Percentiles rank a stretch among this genome's conserved stretches.
Evolutionary conservation across 345 rosid species (phyloP).

Genomic region (Citrus maxima): DNA sequence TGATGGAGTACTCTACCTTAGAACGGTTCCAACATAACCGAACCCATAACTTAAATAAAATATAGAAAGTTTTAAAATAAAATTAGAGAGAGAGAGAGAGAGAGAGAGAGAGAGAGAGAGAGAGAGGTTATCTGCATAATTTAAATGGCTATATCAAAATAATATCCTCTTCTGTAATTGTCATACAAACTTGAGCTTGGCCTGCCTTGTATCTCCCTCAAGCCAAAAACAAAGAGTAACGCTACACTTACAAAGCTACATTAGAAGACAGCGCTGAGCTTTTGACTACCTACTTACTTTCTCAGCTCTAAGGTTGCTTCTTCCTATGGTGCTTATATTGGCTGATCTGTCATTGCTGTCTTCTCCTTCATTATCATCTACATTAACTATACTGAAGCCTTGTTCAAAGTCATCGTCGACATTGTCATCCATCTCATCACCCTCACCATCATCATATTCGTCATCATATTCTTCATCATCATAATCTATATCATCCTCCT

Average conservation of each 20-base stretch:
- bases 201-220: neutral
- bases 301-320: constrained; percentile 19
- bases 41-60: too few species aligned
- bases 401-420: constrained; percentile 23
- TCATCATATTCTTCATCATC: constrained; percentile 35
- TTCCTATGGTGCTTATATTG: constrained; percentile 2
- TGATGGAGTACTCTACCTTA: too few species aligned
- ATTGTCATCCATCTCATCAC: constrained; percentile 27
- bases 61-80: neutral
- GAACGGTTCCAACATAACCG: too few species aligned
- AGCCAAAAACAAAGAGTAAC: neutral
- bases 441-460: constrained; percentile 34
- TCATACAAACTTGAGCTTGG: neutral
- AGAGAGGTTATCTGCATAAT: neutral
- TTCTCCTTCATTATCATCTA: constrained; percentile 28
- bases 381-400: constrained; percentile 5
- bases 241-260: neutral
- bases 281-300: constrained; percentile 14
- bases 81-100: too few species aligned
- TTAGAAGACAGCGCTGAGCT: neutral
- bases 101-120: neutral
- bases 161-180: neutral
- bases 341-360: constrained; percentile 7
- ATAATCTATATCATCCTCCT: constrained; percentile 31
- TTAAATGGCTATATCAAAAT: neutral